Evolutionary conservation across 2,329 filamentous ascomycete species (phyloP), one percentile per base, ranked within the genome.

Genomic region (Arthrobotrys sphaeroides): DNA sequence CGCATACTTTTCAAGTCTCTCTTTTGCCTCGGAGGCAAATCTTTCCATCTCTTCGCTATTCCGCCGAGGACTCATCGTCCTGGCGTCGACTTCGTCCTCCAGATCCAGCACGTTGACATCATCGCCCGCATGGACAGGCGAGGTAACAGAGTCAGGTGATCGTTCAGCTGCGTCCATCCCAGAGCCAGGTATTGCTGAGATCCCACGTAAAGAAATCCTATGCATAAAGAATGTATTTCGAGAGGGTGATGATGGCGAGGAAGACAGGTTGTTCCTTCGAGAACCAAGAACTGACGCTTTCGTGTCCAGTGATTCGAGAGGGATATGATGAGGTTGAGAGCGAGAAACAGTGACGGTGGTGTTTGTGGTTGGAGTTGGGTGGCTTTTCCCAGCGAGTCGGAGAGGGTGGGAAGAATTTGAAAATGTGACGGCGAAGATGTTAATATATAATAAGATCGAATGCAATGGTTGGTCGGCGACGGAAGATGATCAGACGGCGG

Each of bases 1-100:
- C 13, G 22, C 24, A 13, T 45, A 80, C 79, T 78, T 77, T 73
- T 80, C 79, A 68, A 80, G 72, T 67, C 74, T 75, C 49, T 79
- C 79, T 73, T 94, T 86, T 38, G 94, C 93, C 81, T 94, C 92
- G 80, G 91, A 90, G 79, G 93, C 91, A 82, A 98, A 87, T 81
- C 90, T 90, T 83, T 97, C 92, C 64, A 97, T 88, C 81, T 98
- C 94, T 81, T 95, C 93, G 80, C 90, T 96, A 78, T 93, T 97
- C 80, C 94, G 86, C 79, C 94, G 87, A 1, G 94, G 94, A 82
- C 94, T 97, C 94, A 99, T 98, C 76, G 93, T 91, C 80, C 94
- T 86, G 77, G 95, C 94, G 82, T 97, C 94, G 33, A 72, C 59
- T 10, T 77, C 91, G 22, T 93, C 91, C 77, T 92, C 87, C 5